Percentiles rank a stretch among this genome's conserved stretches.
Conservation (phyloP, 352 stramenopile genomes). For the Plasmopara viticola region DNA sequence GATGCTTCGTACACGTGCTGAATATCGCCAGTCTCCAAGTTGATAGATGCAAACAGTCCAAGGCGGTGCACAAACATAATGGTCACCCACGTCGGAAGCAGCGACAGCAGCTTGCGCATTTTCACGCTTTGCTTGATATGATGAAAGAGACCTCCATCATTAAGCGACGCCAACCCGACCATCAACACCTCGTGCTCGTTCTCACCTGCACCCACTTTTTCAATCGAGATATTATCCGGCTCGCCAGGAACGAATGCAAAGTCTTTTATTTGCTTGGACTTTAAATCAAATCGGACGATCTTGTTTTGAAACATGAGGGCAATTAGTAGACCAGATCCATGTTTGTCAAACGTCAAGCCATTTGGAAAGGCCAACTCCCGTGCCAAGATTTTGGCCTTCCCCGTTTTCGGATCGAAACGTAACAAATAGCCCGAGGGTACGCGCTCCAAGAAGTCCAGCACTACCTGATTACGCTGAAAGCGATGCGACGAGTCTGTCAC, state of each 20-base stretch:
- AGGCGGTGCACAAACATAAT: slow-evolving; percentile 28
- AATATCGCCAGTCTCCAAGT: slow-evolving; percentile 40
- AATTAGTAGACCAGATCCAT: slow-evolving; percentile 36
- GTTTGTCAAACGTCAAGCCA: slow-evolving; percentile 36
- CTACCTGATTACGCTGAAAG: slow-evolving; percentile 38
- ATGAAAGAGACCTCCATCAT: slow-evolving; percentile 27
- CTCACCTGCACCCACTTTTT: slow-evolving; percentile 19
- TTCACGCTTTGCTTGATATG: slow-evolving; percentile 33
- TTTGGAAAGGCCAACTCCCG: slow-evolving; percentile 41
- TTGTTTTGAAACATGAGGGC: slow-evolving; percentile 52
- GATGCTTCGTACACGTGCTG: slow-evolving; percentile 39
- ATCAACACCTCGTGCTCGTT: slow-evolving; percentile 31
- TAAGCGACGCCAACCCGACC: slow-evolving; percentile 32
- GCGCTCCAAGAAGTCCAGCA: slow-evolving; percentile 45
- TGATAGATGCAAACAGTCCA: slow-evolving; percentile 37
- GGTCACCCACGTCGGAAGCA: slow-evolving; percentile 35
- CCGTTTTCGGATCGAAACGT: slow-evolving; percentile 34
- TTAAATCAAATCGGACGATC: slow-evolving; percentile 42
- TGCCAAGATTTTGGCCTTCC: slow-evolving; percentile 22
- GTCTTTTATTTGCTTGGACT: slow-evolving; percentile 36
- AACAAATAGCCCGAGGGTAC: slow-evolving; percentile 41
- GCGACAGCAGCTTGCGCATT: slow-evolving; percentile 47
- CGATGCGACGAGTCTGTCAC: slow-evolving; percentile 49
- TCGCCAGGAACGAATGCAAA: slow-evolving; percentile 55
- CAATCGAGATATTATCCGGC: slow-evolving; percentile 47